phyloP scores from a whole-genome alignment of 805 yeast genomes.

The Dipodascus geniculatus region DNA sequence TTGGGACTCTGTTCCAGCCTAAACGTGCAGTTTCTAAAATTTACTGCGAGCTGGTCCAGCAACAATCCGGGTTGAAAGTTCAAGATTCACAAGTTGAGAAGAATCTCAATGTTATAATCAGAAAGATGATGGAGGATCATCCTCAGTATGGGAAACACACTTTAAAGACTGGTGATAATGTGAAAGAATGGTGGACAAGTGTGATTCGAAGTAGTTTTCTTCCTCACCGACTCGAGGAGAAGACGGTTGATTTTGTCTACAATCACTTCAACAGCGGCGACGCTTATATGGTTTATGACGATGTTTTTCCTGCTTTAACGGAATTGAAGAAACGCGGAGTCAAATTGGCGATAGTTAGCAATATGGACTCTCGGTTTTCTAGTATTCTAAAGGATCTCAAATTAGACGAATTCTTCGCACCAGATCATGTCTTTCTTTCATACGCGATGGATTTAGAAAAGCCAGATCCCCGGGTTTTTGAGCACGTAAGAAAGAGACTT shows the following conservation, averaged over 20 bases:
- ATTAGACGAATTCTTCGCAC: not conserved
- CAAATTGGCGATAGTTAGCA: not conserved
- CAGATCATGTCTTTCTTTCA: not conserved
- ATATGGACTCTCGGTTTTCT: not conserved
- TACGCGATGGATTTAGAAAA: not conserved
- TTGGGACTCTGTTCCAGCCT: not conserved
- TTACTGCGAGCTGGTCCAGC: not conserved
- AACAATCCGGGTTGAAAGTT: not conserved
- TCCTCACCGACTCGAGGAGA: not conserved
- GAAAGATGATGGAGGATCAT: not conserved
- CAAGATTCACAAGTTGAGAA: not conserved
- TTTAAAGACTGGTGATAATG: not conserved
- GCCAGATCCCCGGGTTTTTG: not conserved
- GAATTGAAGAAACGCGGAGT: not conserved
- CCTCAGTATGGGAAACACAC: not conserved
- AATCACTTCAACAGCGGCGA: not conserved
- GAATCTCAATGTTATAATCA: not conserved
- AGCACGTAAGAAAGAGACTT: not conserved
- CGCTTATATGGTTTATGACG: not conserved
- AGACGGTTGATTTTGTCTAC: not conserved
- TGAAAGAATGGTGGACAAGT: not conserved
- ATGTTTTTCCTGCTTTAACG: not conserved
- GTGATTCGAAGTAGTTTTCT: not conserved
- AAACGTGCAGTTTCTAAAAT: not conserved
- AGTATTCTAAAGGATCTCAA: not conserved